Conservation (phyloP, 1,139 yeast species). For the Taphrina populina region DNA sequence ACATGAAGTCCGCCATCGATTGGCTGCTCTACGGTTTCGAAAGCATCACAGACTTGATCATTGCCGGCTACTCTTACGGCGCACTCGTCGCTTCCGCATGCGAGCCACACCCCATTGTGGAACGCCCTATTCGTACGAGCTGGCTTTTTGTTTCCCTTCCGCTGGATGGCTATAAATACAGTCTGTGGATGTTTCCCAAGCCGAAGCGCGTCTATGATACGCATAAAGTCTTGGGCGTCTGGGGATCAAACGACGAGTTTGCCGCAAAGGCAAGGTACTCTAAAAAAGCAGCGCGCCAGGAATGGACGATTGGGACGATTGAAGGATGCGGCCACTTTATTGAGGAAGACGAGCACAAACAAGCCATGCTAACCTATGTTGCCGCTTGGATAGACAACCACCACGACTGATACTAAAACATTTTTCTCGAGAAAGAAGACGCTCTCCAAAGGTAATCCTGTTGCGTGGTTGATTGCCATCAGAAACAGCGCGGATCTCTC, state of each 20-base stretch:
- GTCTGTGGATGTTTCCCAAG: conserved; percentile 31
- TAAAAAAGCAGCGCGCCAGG: not conserved
- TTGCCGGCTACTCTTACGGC: conserved; percentile 31
- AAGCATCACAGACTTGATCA: conserved; percentile 14
- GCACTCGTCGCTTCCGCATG: conserved; percentile 32
- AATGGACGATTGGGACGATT: conserved; percentile 12
- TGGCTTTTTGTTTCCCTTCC: conserved; percentile 24
- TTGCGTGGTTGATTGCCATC: no score
- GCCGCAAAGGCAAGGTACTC: conserved; percentile 1
- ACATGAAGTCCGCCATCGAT: conserved; percentile 16
- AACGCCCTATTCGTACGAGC: conserved; percentile 2
- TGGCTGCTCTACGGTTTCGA: conserved; percentile 20
- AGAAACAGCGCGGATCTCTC: no score
- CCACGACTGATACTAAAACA: not conserved
- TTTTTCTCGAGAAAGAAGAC: no score
- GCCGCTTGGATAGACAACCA: conserved; percentile 21
- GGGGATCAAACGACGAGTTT: conserved; percentile 26
- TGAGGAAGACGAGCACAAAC: conserved; percentile 26
- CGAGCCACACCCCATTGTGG: conserved; percentile 24
- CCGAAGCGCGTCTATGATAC: conserved; percentile 15
- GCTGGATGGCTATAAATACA: conserved; percentile 14
- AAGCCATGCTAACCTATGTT: not conserved
- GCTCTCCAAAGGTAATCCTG: no score
- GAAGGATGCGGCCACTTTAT: conserved; percentile 23
- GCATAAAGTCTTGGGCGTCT: conserved; percentile 10